phyloP scores from a whole-genome alignment of 768 basidiomycete genomes.

The Suillus cothurnatus region DNA sequence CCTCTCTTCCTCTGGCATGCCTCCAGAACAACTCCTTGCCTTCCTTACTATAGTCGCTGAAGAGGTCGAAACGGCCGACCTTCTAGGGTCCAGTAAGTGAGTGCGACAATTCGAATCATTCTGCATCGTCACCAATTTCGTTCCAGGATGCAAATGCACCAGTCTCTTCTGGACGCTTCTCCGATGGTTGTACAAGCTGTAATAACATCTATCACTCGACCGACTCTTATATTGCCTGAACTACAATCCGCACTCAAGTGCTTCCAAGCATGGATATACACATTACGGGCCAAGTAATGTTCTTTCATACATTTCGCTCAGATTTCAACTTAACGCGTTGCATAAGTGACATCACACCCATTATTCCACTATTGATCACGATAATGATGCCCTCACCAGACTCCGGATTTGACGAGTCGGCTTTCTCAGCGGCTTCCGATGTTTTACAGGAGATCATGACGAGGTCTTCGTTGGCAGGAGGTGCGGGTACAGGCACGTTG shows the following conservation, averaged over 20 bases:
- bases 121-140: conserved; percentile 12
- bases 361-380: conserved; percentile 67
- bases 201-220: conserved; percentile 51
- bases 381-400: conserved; percentile 37
- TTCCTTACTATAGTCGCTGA: conserved; percentile 85
- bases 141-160: conserved; percentile 60
- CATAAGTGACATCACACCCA: conserved; percentile 64
- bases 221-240: conserved; percentile 42
- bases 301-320: background rate
- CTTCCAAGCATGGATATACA: conserved; percentile 80
- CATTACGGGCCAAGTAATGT: conserved; percentile 66
- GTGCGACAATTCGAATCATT: conserved; percentile 26
- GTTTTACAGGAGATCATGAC: conserved; percentile 78
- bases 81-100: conserved; percentile 74
- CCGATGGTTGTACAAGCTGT: conserved; percentile 75
- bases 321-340: conserved; percentile 7
- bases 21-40: conserved; percentile 65
- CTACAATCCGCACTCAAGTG: conserved; percentile 75
- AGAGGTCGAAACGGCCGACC: conserved; percentile 75
- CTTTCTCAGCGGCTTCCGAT: conserved; percentile 68
- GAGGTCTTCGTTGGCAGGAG: conserved; percentile 71
- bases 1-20: conserved; percentile 61
- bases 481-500: conserved; percentile 65
- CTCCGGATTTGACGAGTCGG: conserved; percentile 52
- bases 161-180: conserved; percentile 66